Conservation (phyloP, 495 filamentous ascomycete species). For the Penicillium manginii region DNA sequence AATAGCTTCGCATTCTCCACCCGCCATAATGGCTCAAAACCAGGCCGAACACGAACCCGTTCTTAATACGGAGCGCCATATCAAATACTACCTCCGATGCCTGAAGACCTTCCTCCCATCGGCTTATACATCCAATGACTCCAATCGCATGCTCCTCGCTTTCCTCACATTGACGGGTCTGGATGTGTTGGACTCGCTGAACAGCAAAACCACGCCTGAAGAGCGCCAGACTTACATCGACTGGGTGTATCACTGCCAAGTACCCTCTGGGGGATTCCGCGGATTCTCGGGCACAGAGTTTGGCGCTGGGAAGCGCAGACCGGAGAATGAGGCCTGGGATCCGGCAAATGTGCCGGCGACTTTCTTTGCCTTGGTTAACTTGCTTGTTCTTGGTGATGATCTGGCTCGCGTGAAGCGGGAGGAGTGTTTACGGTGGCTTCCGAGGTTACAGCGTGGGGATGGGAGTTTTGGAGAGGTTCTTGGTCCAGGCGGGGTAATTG, state of each 20-base stretch:
- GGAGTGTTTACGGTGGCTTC: constrained; percentile 74
- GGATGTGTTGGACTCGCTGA: constrained; percentile 73
- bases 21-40: constrained; percentile 26
- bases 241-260: constrained; percentile 79
- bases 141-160: constrained; percentile 83
- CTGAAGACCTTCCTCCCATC: constrained; percentile 79
- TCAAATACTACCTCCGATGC: constrained; percentile 92
- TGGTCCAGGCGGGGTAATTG: constrained; percentile 60
- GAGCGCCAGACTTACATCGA: constrained; percentile 64
- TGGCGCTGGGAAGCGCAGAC: constrained; percentile 44
- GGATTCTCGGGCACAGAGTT: constrained; percentile 73
- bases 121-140: constrained; percentile 83
- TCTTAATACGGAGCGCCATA: constrained; percentile 73
- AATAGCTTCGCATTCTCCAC: neutral
- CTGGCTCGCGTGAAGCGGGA: constrained; percentile 66
- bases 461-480: constrained; percentile 91
- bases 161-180: constrained; percentile 86
- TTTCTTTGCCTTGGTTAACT: constrained; percentile 77
- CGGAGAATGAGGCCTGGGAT: constrained; percentile 65
- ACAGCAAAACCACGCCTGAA: constrained; percentile 54
- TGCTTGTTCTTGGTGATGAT: constrained; percentile 78
- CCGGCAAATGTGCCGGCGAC: constrained; percentile 84
- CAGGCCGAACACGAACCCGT: constrained; percentile 5
- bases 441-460: constrained; percentile 74
- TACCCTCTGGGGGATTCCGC: constrained; percentile 76